A percentile compares a stretch with the other conserved stretches of the same genome.
phyloP scores from a whole-genome alignment of 352 stramenopile species.

The Phytopythium oedochilum region DNA sequence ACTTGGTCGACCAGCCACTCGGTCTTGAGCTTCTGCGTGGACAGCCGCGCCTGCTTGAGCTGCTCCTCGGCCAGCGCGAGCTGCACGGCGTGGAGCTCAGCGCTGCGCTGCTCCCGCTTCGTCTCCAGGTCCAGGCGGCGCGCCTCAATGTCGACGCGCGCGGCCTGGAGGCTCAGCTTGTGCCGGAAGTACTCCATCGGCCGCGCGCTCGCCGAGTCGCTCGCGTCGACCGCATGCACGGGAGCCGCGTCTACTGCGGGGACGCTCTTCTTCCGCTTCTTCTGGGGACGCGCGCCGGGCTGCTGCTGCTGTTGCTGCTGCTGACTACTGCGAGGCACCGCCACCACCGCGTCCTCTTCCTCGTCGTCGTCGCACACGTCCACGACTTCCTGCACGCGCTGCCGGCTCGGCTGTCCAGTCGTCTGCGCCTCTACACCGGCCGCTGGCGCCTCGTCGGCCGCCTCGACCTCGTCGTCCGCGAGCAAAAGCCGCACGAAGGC shows the following conservation, averaged over 20 bases:
- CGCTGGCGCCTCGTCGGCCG: slow-evolving; percentile 2
- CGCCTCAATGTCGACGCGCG: slow-evolving; percentile 35
- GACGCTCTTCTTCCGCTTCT: not conserved
- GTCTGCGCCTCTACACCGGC: not conserved
- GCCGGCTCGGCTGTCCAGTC: not conserved
- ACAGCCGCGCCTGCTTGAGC: slow-evolving; percentile 41
- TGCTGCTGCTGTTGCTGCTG: not conserved
- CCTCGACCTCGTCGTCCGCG: slow-evolving; percentile 18
- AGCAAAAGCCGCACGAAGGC: slow-evolving; percentile 37
- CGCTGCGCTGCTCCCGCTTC: slow-evolving; percentile 31
- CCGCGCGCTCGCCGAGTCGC: not conserved
- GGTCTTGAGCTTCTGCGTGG: slow-evolving; percentile 40
- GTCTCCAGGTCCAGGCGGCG: slow-evolving; percentile 38
- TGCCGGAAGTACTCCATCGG: slow-evolving; percentile 33
- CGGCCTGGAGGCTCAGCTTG: slow-evolving; percentile 34
- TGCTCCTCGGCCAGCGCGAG: slow-evolving; percentile 44
- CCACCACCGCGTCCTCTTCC: slow-evolving; percentile 3
- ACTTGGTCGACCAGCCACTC: slow-evolving; percentile 52
- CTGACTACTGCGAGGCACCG: not conserved
- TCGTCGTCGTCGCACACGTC: slow-evolving; percentile 18
- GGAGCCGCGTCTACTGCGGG: not conserved
- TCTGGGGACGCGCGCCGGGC: not conserved
- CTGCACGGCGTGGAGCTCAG: slow-evolving; percentile 38
- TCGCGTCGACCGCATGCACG: not conserved
- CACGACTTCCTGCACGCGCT: slow-evolving; percentile 1